phyloP scores from a whole-genome alignment of 139 green algal genomes.

The Tetradesmus lagerheimii region DNA sequence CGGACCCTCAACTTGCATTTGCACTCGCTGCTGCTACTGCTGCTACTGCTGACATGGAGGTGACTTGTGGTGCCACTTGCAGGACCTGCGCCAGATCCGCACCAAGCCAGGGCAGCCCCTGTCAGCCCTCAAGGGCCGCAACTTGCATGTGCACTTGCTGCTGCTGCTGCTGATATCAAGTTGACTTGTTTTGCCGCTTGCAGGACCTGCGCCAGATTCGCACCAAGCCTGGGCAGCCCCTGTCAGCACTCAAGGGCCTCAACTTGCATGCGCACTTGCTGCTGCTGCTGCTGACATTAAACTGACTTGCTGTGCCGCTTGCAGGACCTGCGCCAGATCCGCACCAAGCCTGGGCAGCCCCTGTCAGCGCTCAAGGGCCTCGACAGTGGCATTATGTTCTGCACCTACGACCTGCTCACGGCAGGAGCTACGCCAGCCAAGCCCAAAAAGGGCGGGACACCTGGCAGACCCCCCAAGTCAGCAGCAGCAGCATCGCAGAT shows the following conservation, averaged over 20 bases:
- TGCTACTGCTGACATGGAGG: too few relatives aligned
- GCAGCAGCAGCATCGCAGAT: background rate
- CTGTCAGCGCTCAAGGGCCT: conserved; percentile 26
- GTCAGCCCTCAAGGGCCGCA: too few relatives aligned
- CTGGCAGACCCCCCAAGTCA: background rate
- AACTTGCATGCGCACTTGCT: too few relatives aligned
- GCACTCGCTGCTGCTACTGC: too few relatives aligned
- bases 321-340: conserved; percentile 46
- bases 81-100: too few relatives aligned
- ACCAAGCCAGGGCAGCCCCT: too few relatives aligned
- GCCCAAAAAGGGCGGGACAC: background rate
- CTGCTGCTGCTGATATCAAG: background rate
- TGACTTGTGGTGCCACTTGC: too few relatives aligned
- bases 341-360: conserved; percentile 25
- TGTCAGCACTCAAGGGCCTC: too few relatives aligned
- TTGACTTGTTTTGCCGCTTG: background rate
- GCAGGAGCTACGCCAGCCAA: background rate
- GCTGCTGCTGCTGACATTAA: background rate
- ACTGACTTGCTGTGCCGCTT: background rate
- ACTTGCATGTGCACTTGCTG: background rate
- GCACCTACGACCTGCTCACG: conserved; percentile 70
- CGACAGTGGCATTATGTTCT: conserved; percentile 67
- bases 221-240: too few relatives aligned
- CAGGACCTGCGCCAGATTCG: too few relatives aligned
- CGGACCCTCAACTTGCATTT: too few relatives aligned